Base-by-base conservation (phyloP, 192 early-diverging fungal genomes). In the Backusella liffmaniae region DNA sequence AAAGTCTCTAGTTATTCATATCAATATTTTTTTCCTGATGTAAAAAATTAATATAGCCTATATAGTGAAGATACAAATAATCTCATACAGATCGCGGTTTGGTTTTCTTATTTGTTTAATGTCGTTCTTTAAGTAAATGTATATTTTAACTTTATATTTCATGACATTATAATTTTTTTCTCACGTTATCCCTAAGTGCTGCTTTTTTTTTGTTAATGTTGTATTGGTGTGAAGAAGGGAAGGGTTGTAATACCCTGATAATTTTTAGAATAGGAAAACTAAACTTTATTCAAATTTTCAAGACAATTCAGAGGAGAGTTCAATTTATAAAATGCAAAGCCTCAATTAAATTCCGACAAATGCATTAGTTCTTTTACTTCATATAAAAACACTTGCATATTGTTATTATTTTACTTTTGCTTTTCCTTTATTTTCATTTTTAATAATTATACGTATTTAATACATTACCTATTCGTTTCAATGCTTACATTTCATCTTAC, bases 301-400 rank as follows among this genome's bases (percentile, higher is more conserved):
- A 29, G 4, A 23, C 4, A 62, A 62, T 3, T 62, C 56, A 62
- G 56, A 62, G 56, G 56, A 62, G 56, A 29, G 10, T 23, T 29
- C 56, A 26, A 62, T 62, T 62, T 62, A 26, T 13, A 62, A 56
- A 59, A 62, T 62, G 56, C 56, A 29, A 62, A 62, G 56, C 56
- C 56, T 4, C 56, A 62, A 62, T 62, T 62, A 62, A 29, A 29
- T 62, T 23, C 56, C 56, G 56, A 62, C 56, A 62, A 62, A 62
- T 62, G 56, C 23, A 23, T 59, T 9, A 59, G n/a, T 59, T 59
- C 23, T 59, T 59, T 62, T 62, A 29, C 13, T 62, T 62, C 12
- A 26, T 62, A 29, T 62, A 62, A 62, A 62, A 62, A 62, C 26
- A 62, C 21, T 10, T 62, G 56, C 8, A 62, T 26, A 62, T 8